These are phyloP conservation scores for Dictyophora rubrovolvata DNA, from an alignment of 768 basidiomycete species.

Conservation along the genomic window DNA sequence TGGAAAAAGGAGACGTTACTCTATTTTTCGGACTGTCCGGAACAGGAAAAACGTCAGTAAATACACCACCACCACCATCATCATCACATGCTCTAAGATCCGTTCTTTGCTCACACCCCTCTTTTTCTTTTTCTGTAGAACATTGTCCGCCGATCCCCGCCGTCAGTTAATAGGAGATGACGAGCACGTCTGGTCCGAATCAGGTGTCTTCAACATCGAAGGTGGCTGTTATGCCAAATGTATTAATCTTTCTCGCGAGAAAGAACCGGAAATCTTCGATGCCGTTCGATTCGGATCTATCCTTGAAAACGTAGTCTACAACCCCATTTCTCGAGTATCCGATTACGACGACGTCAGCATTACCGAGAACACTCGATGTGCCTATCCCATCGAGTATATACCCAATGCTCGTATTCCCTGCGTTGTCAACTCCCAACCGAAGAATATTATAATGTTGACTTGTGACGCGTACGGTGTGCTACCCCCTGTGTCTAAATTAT, in stretches of 20 bases:
- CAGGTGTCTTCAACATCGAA: slow-evolving; percentile 99
- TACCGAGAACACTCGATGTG: slow-evolving; percentile 99
- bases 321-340: slow-evolving; percentile 65
- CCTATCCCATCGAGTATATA: slow-evolving; percentile 97
- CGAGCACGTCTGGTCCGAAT: slow-evolving; percentile 99
- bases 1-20: slow-evolving; percentile 81
- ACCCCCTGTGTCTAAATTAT: slow-evolving; percentile 87
- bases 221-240: slow-evolving; percentile 99
- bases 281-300: slow-evolving; percentile 94
- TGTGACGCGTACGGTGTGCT: slow-evolving; percentile 98
- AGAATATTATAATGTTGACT: slow-evolving; percentile 93
- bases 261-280: slow-evolving; percentile 96
- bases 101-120: background rate
- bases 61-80: background rate
- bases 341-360: slow-evolving; percentile 96
- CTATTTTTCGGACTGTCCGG: slow-evolving; percentile 98
- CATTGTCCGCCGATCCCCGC: slow-evolving; percentile 90
- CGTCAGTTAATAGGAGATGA: slow-evolving; percentile 96
- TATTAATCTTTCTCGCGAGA: slow-evolving; percentile 92
- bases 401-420: slow-evolving; percentile 94
- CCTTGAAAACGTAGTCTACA: slow-evolving; percentile 98
- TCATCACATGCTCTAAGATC: background rate
- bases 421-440: slow-evolving; percentile 74
- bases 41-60: slow-evolving; percentile 78
- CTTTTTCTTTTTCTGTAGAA: slow-evolving; percentile 23